Evolutionary conservation across 169 alveolate genomes (phyloP), one percentile per base, ranked within the genome.

Genomic region (Cryptosporidium sp.): DNA sequence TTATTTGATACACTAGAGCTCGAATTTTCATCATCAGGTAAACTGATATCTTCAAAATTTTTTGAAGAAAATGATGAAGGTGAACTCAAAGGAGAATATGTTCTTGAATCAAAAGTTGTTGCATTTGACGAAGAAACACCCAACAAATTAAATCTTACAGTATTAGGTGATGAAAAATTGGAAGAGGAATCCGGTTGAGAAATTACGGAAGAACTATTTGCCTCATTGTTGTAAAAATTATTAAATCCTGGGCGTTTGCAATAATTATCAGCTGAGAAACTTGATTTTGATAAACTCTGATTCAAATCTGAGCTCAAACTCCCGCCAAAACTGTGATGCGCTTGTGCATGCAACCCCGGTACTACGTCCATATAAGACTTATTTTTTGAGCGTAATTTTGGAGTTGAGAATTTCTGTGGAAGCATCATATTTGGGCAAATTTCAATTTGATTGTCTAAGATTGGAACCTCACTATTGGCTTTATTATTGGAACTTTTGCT

Each of bases 261-360:
- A 5, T n/a, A 55, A 55, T 55, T 26, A 55, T 5, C 10, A 23
- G 35, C 9, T 55, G 67, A n/a, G 8, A 16, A n/a, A 55, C 67
- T 26, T n/a, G 67, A 55, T 55, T n/a, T 21, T n/a, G 67, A 55
- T 23, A 8, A 12, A 55, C 67, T 9, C 6, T 23, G 14, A 23
- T 55, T 55, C 3, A 55, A 0, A 8, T 55, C 35, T 2, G 67
- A n/a, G 3, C 0, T 10, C 2, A 26, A 55, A 9, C 8, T 55
- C 67, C 67, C 67, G 67, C 67, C 67, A n/a, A 21, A 55, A 21
- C 37, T 2, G 0, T 48, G 55, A 55, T 55, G 67, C 67, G 3
- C 35, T 55, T 55, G 67, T 1, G 71, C 71, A 65, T 31, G 71
- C 26, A 65, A 37, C 71, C 31, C 71, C 71, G 71, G 71, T 65